A percentile compares a stretch with the other conserved stretches of the same genome.
phyloP scores from a whole-genome alignment of 106 monocot species.

The Platanthera guangdongensis region DNA sequence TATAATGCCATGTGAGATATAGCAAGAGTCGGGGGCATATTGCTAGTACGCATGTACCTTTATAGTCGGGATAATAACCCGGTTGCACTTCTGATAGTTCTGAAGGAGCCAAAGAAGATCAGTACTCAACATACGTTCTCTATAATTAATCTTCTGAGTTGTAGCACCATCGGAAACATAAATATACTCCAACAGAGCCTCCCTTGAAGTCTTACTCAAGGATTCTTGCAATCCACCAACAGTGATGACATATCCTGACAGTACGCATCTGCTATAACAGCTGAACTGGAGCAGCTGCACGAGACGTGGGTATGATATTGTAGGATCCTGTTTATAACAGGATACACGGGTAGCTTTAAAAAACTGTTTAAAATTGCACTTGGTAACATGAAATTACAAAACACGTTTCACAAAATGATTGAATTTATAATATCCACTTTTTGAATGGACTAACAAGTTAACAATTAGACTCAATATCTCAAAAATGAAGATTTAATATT shows the following conservation, averaged over 20 bases:
- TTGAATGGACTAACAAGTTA: no score
- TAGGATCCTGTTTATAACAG: conserved; percentile 46
- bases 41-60: conserved; percentile 44
- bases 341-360: neutral
- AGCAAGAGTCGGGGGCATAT: neutral
- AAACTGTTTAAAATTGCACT: no score
- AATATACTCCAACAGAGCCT: conserved; percentile 67
- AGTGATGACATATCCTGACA: conserved; percentile 88
- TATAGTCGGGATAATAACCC: conserved; percentile 69
- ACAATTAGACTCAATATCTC: no score
- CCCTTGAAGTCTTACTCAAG: conserved; percentile 49
- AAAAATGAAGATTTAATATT: no score
- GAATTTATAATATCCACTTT: no score
- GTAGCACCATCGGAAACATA: conserved; percentile 26
- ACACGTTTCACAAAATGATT: no score
- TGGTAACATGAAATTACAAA: no score
- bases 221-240: conserved; percentile 95
- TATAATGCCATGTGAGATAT: neutral
- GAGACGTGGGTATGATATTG: conserved; percentile 61
- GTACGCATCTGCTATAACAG: conserved; percentile 72
- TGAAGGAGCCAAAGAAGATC: conserved; percentile 83
- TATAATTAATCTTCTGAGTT: conserved; percentile 23
- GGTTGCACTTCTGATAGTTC: conserved; percentile 61
- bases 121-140: conserved; percentile 45
- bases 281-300: conserved; percentile 68